Evolutionary conservation across 208 protist genomes (phyloP).

Genomic region (Trypanosoma rangeli): DNA sequence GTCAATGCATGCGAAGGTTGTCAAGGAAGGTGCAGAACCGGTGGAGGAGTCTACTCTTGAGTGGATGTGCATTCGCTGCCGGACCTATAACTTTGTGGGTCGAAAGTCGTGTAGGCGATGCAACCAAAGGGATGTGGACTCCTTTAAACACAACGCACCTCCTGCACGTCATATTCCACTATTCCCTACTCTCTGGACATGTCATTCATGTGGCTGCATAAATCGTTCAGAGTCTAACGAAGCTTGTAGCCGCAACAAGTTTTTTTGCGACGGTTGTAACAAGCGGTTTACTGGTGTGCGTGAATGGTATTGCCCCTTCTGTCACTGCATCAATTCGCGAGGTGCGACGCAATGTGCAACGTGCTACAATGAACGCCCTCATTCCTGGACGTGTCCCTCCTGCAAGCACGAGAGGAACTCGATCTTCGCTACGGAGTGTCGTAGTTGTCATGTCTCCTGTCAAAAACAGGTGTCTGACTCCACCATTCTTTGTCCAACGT

Average conservation of each 20-base stretch:
- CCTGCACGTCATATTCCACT: constrained; percentile 65
- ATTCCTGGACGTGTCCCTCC: constrained; percentile 50
- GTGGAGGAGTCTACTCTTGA: constrained; percentile 29
- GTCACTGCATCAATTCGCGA: constrained; percentile 58
- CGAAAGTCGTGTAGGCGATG: constrained; percentile 44
- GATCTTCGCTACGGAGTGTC: constrained; percentile 55
- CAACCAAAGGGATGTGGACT: constrained; percentile 34
- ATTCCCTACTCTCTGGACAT: constrained; percentile 65
- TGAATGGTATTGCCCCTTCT: constrained; percentile 71
- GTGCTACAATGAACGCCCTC: constrained; percentile 51
- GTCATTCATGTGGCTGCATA: constrained; percentile 40
- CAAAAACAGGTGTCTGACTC: constrained; percentile 36
- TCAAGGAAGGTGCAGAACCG: constrained; percentile 6
- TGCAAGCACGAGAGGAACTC: constrained; percentile 41
- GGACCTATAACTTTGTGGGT: constrained; percentile 53
- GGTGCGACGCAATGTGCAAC: constrained; percentile 62
- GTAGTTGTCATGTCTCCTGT: constrained; percentile 35
- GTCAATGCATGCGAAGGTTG: constrained; percentile 9
- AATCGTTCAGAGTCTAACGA: constrained; percentile 20
- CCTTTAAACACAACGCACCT: constrained; percentile 42
- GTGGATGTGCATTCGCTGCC: constrained; percentile 69
- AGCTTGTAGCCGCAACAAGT: constrained; percentile 34
- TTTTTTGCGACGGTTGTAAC: constrained; percentile 52
- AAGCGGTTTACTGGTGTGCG: constrained; percentile 57
- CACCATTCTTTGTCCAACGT: constrained; percentile 46